Evolutionary conservation across 2,329 filamentous ascomycete genomes (phyloP).

Genomic region (Pezicula neosporulosa): DNA sequence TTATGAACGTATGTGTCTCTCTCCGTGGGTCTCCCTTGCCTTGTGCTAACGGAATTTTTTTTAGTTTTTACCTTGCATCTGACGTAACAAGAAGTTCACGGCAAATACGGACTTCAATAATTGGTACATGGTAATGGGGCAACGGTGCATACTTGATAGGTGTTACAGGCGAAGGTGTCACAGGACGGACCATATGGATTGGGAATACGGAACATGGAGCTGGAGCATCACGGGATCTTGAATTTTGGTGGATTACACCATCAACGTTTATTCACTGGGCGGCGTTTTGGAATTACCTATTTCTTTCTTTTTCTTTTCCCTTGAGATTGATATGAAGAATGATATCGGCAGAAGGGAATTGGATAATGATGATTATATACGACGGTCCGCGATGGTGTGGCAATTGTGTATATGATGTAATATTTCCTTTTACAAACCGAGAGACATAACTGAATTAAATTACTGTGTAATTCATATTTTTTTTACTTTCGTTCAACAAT

Average conservation of each 20-base stretch:
- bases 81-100: constrained; percentile 10
- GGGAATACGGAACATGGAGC: constrained; percentile 1
- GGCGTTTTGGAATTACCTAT: constrained; percentile 15
- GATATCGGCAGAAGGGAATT: not conserved
- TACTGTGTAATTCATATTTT: no score
- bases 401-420: no score
- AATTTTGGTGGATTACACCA: no score
- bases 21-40: constrained; percentile 12
- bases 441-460: no score
- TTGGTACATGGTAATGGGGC: no score
- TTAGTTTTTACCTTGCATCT: constrained; percentile 41
- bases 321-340: not conserved
- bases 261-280: constrained; percentile 3
- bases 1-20: constrained; percentile 81
- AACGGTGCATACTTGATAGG: no score
- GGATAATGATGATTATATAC: not conserved
- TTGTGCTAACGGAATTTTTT: no score
- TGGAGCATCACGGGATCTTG: not conserved
- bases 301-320: constrained; percentile 1
- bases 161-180: not conserved
- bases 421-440: no score
- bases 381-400: no score
- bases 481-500: no score
- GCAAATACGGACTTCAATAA: not conserved
- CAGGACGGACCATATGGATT: constrained; percentile 4